These are phyloP conservation scores for Oenanthe javanica DNA, from an alignment of 140 eudicot genomes.

Conservation along the genomic window DNA sequence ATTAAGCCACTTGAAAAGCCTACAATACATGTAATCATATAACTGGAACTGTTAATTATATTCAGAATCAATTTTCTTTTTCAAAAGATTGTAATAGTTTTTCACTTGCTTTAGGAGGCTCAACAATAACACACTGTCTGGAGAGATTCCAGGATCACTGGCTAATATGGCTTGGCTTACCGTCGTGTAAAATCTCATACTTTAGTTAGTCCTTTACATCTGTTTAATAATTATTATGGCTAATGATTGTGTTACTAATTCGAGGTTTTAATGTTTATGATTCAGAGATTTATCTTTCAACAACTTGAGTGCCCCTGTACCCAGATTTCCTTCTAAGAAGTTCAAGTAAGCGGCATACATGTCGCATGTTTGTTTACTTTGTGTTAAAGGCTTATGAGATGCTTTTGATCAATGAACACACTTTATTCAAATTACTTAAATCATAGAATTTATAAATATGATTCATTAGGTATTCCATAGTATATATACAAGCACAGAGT, in stretches of 20 bases:
- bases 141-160: conserved; percentile 57
- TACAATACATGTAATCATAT: conserved; percentile 64
- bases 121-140: conserved; percentile 73
- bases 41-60: neutral
- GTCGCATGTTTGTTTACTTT: neutral
- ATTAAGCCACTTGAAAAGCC: conserved; percentile 51
- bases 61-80: neutral
- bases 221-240: neutral
- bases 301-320: conserved; percentile 86
- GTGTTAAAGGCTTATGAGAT: neutral
- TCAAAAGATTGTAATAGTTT: conserved; percentile 7
- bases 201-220: neutral
- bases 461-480: neutral
- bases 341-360: conserved; percentile 50
- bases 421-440: neutral
- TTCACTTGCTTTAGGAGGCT: conserved; percentile 58
- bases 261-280: conserved; percentile 10
- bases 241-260: conserved; percentile 5
- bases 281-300: conserved; percentile 82
- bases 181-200: conserved; percentile 54
- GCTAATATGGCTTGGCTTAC: conserved; percentile 72
- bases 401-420: neutral
- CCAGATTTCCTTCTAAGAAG: conserved; percentile 63
- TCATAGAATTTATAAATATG: neutral
- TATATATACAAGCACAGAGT: no score